Percentiles rank a stretch among this genome's conserved stretches.
Conservation (phyloP, 2,329 filamentous ascomycete genomes). For the Penicillium sp. region DNA sequence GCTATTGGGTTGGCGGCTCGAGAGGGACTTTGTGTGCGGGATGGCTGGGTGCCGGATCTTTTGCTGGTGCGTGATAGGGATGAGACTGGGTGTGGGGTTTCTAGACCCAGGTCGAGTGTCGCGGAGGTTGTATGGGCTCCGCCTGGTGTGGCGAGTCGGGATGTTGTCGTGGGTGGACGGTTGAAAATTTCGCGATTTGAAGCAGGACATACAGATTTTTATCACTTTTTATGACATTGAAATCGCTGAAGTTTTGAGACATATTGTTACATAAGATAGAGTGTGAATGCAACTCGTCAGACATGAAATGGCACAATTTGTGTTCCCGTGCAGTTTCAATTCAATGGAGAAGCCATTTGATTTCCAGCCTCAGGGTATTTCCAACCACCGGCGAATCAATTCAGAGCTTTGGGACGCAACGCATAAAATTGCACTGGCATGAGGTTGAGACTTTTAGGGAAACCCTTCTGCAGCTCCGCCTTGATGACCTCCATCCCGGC, state of each 20-base stretch:
- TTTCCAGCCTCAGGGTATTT: neutral
- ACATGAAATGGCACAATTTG: neutral
- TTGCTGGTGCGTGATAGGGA: conserved; percentile 31
- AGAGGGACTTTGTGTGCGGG: conserved; percentile 8
- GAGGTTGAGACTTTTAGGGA: conserved; percentile 62
- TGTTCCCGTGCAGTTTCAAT: too few species aligned
- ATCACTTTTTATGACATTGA: neutral
- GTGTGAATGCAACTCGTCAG: neutral
- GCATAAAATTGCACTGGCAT: conserved; percentile 80
- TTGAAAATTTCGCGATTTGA: conserved; percentile 10
- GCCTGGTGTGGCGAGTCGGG: conserved; percentile 28
- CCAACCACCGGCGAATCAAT: neutral
- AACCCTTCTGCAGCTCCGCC: conserved; percentile 71
- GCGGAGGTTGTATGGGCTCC: conserved; percentile 43
- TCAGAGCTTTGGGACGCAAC: conserved; percentile 54
- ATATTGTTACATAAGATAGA: neutral
- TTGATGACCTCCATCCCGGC: conserved; percentile 69
- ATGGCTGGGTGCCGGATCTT: conserved; percentile 19
- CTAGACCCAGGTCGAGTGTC: conserved; percentile 30
- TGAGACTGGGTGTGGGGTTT: conserved; percentile 32
- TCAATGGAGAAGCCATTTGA: too few species aligned
- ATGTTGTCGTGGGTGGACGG: conserved; percentile 26
- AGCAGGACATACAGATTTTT: neutral
- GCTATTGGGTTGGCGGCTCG: conserved; percentile 34
- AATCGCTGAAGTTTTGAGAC: neutral